Percentiles rank a stretch among this genome's conserved stretches.
Conservation (phyloP, 78 protist genomes). For the Protostelium mycophagum region DNA sequence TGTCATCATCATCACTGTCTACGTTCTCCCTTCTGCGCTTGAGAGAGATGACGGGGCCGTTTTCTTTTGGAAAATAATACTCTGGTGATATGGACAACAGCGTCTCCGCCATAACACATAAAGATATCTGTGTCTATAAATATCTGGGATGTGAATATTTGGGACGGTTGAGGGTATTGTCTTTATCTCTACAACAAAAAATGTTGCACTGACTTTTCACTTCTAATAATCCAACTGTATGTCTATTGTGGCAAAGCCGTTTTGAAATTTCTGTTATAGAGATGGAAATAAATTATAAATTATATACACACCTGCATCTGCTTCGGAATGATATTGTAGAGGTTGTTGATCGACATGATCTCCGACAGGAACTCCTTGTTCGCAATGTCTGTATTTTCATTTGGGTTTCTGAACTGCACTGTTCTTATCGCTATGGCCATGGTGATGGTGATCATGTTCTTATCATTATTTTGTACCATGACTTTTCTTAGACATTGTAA, state of each 20-base stretch:
- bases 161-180: no score
- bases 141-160: no score
- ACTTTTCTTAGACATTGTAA: neutral
- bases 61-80: no score
- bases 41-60: no score
- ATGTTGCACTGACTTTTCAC: no score
- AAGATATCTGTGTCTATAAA: no score
- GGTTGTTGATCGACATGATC: neutral
- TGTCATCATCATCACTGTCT: neutral
- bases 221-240: no score
- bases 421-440: neutral
- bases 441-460: neutral
- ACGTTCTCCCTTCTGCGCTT: neutral
- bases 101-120: no score
- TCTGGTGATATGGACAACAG: no score
- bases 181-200: neutral
- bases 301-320: neutral
- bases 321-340: neutral
- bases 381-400: neutral
- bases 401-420: neutral
- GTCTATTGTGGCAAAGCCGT: no score
- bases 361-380: neutral
- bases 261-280: no score
- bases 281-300: no score
- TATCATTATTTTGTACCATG: neutral